Base-by-base conservation (phyloP, 805 yeast genomes). In the Martiniozyma abietophila region DNA sequence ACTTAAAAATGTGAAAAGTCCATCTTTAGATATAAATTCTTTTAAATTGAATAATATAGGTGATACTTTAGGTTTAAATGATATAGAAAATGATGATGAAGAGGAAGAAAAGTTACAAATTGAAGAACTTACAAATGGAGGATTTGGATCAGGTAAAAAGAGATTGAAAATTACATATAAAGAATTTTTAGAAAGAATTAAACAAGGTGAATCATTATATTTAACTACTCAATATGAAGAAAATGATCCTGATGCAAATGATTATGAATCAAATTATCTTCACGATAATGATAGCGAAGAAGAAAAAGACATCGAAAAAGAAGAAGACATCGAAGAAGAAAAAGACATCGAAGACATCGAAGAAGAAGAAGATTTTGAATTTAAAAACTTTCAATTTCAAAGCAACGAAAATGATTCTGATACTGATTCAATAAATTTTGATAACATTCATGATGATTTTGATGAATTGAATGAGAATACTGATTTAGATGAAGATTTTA, bases 141-240 rank as follows among this genome's bases (percentile, higher is more conserved):
- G 88, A 2, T 80, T 71, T 55, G 89, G 89, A 1, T 68, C 76
- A 29, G 85, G 85, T 1, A 61, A 62, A 15, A 59, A 61, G 36
- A 58, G 86, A 42, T 51, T 64, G 11, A 63, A 64, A 35, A 64
- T 77, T 72, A 51, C 58, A 3, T 62, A 80, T 39, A 47, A 48
- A 0, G 72, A 74, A 14, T 64, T 80, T 30, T 51, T 76, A 34
- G 48, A 53, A 1, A 59, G 54, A 39, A 45, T 76, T 18, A 36
- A 50, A 19, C 29, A 45, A 3, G 71, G 69, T 12, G 64, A 55
- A 19, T 53, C 61, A 0, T 25, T 69, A 37, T 80, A 80, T 43
- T 58, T 80, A 50, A 80, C 88, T 1, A 80, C 88, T 0, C 88
- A 80, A 44, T 80, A 80, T 47, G 57, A 44, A 3, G 76, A 68